Base-by-base conservation (phyloP, 768 basidiomycete genomes). In the Daedalea quercina region DNA sequence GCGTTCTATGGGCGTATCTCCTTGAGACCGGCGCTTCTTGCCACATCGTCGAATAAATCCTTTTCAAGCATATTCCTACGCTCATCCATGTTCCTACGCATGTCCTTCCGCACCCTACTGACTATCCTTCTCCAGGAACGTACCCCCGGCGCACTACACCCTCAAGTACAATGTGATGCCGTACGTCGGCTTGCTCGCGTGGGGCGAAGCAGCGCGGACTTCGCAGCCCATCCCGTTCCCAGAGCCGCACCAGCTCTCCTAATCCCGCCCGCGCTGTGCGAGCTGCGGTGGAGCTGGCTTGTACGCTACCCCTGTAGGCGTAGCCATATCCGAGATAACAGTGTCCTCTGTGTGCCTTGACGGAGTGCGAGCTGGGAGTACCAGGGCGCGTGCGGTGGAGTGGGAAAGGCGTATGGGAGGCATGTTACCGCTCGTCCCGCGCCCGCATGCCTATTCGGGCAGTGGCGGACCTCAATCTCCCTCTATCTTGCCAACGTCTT, bases 141-240 rank as follows among this genome's bases (percentile, higher is more conserved):
- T 79, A 26, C 70, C 77, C 13, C 74, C 85, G 15, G 82, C 85
- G 6, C 72, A 80, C 54, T 94, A 89, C 65, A 72, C 78, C 1
- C 76, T 95, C 24, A 88, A 86, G 62, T 95, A 94, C 70, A 92
- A 94, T 63, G 64, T 92, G 28, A 94, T 94, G 90, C 93, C 93
- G 7, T 84, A 87, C 63, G 88, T 94, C 19, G 93, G 93, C 19
- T 59, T 82, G 42, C 76, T 94, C 45, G 84, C 79, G 2, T 87
- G 85, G 47, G 92, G 90, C 23, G 86, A 90, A 65, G 90, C 82
- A 13, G 74, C 74, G 44, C 72, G 74, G 44, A 77, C 73, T 34
- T 55, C 54, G 19, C 61, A 67, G 52, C 66, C 71, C 23, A 62
- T 75, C 9, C 54, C 64, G 3, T 70, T 70, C 61, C 70, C 70